Evolutionary conservation across 305 asterid genomes (phyloP).

Genomic region (Withania somnifera): DNA sequence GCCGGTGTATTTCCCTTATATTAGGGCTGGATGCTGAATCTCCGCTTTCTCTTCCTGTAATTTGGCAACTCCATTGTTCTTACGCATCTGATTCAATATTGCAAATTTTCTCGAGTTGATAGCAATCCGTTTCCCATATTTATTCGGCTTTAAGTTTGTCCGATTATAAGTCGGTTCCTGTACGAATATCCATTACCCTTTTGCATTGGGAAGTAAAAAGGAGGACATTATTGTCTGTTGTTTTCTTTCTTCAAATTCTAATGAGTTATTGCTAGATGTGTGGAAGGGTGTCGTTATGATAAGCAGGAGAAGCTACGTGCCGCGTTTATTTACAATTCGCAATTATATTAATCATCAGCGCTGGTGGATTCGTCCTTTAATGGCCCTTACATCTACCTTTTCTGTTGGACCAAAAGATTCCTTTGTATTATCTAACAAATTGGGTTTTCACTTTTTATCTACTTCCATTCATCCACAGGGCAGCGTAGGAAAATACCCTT

Average conservation of each 20-base stretch:
- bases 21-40: background rate
- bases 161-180: background rate
- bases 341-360: background rate
- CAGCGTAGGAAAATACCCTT: background rate
- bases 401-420: background rate
- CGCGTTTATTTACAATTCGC: background rate
- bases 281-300: conserved; percentile 11
- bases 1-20: background rate
- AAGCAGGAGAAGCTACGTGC: background rate
- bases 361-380: background rate
- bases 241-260: background rate
- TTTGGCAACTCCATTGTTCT: background rate
- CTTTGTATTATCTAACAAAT: background rate
- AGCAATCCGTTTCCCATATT: background rate
- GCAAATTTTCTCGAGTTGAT: background rate
- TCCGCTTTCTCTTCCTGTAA: background rate
- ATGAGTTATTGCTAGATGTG: background rate
- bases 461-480: background rate
- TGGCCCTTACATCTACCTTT: conserved; percentile 2
- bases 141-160: no score
- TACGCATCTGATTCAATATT: background rate
- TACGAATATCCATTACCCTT: background rate
- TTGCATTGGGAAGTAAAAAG: background rate
- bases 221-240: background rate
- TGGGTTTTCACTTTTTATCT: background rate